Base-by-base conservation (phyloP, 768 basidiomycete genomes). In the Hygrophorus pudorinus region DNA sequence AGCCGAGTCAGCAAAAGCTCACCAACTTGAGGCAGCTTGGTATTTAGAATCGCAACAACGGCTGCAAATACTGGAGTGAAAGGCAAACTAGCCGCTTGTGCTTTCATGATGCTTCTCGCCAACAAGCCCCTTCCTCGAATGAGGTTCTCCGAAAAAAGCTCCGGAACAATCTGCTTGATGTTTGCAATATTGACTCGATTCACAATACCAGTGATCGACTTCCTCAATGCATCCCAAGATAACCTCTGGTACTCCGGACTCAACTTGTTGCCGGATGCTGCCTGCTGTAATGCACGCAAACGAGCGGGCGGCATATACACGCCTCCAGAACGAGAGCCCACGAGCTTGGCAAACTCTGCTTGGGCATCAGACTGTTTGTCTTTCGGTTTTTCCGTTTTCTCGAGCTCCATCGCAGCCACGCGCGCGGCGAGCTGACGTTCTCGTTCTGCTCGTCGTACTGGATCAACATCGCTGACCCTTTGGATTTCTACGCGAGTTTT, bases 141-240 rank as follows among this genome's bases (percentile, higher is more conserved):
- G 24, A 99, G 75, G 63, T 99, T 96, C 63, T 99, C 96, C 1
- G 78, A 64, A 56, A 99, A 97, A 18, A 99, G 65, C 60, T 94
- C 89, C 0, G 90, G 89, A 0, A 91, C 76, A 51, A 94, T 77
- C 54, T 84, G 76, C 65, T 97, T 96, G 76, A 99, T 99, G 61
- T 98, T 98, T 53, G 81, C 73, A 14, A 91, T 74, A 62, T 98
- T 97, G 67, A 99, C 89, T 72, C 96, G 85, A 72, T 99, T 99
- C 72, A 98, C 94, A 53, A 98, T 85, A 90, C 96, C 96, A 21
- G 96, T 98, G 56, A 99, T 86, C 41, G 85, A 88, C 65, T 99
- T 99, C 59, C 93, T 81, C 48, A 99, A 67, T 1, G 96, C 96
- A 57, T 99, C 96, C 96, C 96, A 99, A 8, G 90, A 87, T 47